Conservation (phyloP, 805 yeast species). For the Ogataea trehaloabstinens region DNA sequence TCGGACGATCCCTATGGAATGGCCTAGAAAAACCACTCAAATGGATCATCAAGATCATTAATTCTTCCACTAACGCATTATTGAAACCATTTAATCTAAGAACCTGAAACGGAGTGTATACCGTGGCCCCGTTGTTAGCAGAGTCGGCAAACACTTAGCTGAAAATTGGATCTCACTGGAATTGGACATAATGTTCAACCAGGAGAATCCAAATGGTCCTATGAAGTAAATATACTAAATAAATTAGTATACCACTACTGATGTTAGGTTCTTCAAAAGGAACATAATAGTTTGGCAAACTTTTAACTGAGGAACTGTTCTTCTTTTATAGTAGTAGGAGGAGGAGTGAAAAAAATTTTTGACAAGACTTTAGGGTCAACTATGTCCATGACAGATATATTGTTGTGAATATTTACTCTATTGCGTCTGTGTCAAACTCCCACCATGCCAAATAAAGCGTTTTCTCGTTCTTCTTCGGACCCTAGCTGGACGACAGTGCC, state of each 20-base stretch:
- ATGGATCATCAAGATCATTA: slow-evolving; percentile 19
- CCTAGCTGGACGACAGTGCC: slow-evolving; percentile 31
- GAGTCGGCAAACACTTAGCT: slow-evolving; percentile 70
- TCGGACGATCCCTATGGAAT: slow-evolving; percentile 36
- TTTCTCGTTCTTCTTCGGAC: slow-evolving; percentile 29
- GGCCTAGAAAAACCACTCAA: slow-evolving; percentile 27
- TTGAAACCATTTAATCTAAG: slow-evolving; percentile 47
- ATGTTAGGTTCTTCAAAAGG: slow-evolving; percentile 45
- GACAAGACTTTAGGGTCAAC: slow-evolving; percentile 1
- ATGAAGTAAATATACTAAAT: slow-evolving; percentile 55
- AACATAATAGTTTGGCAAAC: slow-evolving; percentile 3
- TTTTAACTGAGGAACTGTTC: background rate
- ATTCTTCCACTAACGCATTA: slow-evolving; percentile 36
- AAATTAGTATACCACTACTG: slow-evolving; percentile 79
- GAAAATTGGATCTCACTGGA: slow-evolving; percentile 34
- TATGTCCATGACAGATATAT: background rate
- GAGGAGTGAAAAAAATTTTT: slow-evolving; percentile 7
- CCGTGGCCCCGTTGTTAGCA: slow-evolving; percentile 73
- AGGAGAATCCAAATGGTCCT: slow-evolving; percentile 46
- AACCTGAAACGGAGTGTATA: slow-evolving; percentile 73
- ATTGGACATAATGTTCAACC: slow-evolving; percentile 40
- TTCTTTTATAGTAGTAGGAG: slow-evolving; percentile 8
- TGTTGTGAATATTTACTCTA: no score
- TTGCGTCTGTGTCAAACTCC: slow-evolving; percentile 26
- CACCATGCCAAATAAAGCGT: slow-evolving; percentile 27